A percentile compares a stretch with the other conserved stretches of the same genome.
Conservation (phyloP, 1,284 basidiomycete genomes). For the Tremellales sp. region DNA sequence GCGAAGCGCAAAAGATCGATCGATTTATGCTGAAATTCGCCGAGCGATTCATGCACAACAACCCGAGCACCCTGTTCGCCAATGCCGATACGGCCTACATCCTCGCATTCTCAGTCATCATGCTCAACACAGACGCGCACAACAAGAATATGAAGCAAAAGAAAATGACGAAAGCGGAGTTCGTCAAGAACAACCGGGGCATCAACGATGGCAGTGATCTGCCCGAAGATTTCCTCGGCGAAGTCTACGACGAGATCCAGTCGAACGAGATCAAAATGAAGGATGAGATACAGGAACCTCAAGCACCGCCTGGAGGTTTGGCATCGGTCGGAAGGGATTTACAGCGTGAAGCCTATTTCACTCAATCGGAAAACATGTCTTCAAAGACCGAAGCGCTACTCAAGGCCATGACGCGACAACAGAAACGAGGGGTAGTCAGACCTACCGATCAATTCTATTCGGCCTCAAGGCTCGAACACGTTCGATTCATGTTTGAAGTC, state of each 20-base stretch:
- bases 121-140: conserved; percentile 94
- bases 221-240: conserved; percentile 72
- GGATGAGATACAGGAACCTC: conserved; percentile 74
- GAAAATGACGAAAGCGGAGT: conserved; percentile 85
- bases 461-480: conserved; percentile 90
- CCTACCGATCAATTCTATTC: conserved; percentile 82
- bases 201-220: conserved; percentile 88
- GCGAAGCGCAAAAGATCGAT: conserved; percentile 96
- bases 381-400: conserved; percentile 94
- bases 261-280: conserved; percentile 95
- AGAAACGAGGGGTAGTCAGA: conserved; percentile 63
- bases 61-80: conserved; percentile 73
- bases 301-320: conserved; percentile 62
- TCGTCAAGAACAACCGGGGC: conserved; percentile 86
- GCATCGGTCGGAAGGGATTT: conserved; percentile 86
- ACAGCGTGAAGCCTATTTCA: conserved; percentile 88
- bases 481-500: conserved; percentile 95
- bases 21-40: conserved; percentile 98
- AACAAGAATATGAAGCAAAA: conserved; percentile 84
- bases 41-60: conserved; percentile 85
- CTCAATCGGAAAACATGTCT: conserved; percentile 91
- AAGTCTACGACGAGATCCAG: conserved; percentile 84
- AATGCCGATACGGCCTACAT: conserved; percentile 83
- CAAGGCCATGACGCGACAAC: conserved; percentile 80
- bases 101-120: conserved; percentile 84